Evolutionary conservation across 805 yeast genomes (phyloP), one percentile per base, ranked within the genome.

Genomic region (Metschnikowia dekortorum): DNA sequence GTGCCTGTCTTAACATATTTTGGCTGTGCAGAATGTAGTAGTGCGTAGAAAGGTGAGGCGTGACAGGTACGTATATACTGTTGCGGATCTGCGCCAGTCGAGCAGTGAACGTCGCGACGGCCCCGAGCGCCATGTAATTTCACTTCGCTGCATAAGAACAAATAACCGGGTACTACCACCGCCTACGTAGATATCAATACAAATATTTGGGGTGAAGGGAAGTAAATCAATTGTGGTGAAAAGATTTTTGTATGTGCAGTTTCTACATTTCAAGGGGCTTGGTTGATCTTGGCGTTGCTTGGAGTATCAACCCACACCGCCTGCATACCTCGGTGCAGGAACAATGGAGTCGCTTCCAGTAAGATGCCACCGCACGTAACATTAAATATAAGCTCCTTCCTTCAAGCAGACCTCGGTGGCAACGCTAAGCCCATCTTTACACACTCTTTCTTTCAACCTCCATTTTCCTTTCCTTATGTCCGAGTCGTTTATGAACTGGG

Each of bases 401-500:
- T 18, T 41, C 31, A 5, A 41, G 14, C 29, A 13, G 18, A 31
- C 41, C 29, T 8, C 28, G 16, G 44, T 41, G 36, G 29, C 44
- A 41, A 26, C 31, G 26, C 36, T 13, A 26, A 16, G 36, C 36
- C 44, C 13, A 37, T 28, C 29, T 37, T 29, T 18, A 29, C 39
- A 37, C 39, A 37, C 26, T 18, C 14, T 8, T 2, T 6, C 10
- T n/a, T 16, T 3, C n/a, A 11, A 8, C 11, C 26, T 16, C 8
- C 22, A 16, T 18, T 22, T 10, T 8, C 10, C 8, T 13, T 8
- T 31, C 16, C 13, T 26, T 13, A 42, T 42, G 45, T 32, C 45
- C n/a, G 77, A 73, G 49, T 61, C 73, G 14, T 72, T 70, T 52
- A 62, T 73, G 39, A 64, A 60, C 51, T 73, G 78, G 78, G 78